Evolutionary conservation across 1,284 basidiomycete species (phyloP).

Genomic region (Rhodofomes roseus): DNA sequence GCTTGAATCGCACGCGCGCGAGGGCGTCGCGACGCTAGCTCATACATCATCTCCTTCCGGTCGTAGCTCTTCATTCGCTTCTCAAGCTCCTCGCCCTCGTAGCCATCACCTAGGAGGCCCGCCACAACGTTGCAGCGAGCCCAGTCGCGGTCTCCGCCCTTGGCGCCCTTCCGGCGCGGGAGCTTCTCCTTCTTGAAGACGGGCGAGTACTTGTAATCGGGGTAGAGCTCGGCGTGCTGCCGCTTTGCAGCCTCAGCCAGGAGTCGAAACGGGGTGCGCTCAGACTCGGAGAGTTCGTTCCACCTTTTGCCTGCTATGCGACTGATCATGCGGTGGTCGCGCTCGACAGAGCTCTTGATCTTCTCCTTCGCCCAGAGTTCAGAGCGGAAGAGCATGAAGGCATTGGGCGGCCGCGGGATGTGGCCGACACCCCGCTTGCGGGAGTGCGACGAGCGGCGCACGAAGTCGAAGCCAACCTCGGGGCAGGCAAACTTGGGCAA

Average conservation of each 20-base stretch:
- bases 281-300: constrained; percentile 32
- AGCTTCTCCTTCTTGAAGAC: constrained; percentile 28
- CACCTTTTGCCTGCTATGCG: constrained; percentile 44
- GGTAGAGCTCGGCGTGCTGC: constrained; percentile 46
- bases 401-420: constrained; percentile 77
- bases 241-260: constrained; percentile 46
- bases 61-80: constrained; percentile 21
- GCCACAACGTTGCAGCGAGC: constrained; percentile 42
- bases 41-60: constrained; percentile 1
- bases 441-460: constrained; percentile 34
- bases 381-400: constrained; percentile 82
- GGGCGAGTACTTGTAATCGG: constrained; percentile 55
- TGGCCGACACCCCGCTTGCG: constrained; percentile 40
- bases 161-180: constrained; percentile 23
- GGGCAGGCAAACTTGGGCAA: not conserved
- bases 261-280: constrained; percentile 37
- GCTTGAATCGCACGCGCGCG: not conserved
- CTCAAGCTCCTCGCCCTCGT: constrained; percentile 34
- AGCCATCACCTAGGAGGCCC: constrained; percentile 38
- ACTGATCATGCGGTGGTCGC: constrained; percentile 50
- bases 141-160: not conserved
- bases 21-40: not conserved
- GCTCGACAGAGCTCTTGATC: constrained; percentile 31
- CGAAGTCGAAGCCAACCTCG: constrained; percentile 8
- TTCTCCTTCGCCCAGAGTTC: constrained; percentile 55